Base-by-base conservation (phyloP, 352 stramenopile genomes). In the Phytophthora crassamura region DNA sequence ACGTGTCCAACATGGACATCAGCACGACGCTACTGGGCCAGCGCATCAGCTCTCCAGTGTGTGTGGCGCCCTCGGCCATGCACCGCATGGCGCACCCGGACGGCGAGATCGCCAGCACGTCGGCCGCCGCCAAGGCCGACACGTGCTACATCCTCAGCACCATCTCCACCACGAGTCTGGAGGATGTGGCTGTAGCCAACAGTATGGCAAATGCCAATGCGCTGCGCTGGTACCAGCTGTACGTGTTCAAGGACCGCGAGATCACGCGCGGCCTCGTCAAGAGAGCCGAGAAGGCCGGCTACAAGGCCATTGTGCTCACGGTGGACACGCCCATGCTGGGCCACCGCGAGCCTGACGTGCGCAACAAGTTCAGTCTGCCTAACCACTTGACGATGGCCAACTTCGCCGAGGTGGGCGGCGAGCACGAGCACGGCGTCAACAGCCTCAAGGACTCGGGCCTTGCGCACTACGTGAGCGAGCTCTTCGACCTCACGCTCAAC, bases 261-360 rank as follows among this genome's bases (percentile, higher is more conserved):
- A 86, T 98, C 43, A 97, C 97, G 5, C 86, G 87, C 40, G 84
- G 97, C 42, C 91, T 98, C 20, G 84, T 99, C 40, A 54, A 74
- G 30, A 82, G 90, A 41, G 89, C 90, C 2, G 94, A 97, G 73
- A 85, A 91, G 12, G 97, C 97, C 18, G 94, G 95, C 8, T 97
- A 93, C 63, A 97, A 97, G 59, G 97, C 97, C 28, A 88, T 98
- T 53, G 95, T 97, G 42, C 69, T 99, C 11, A 98, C 95, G 12
- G 94, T 98, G 16, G 96, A 99, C 70, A 98, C 97, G 47, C 97
- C 94, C 0, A 92, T 97, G 82, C 94, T 98, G 42, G 96, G 96
- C 30, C 97, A 98, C 58, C 86, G 94, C 28, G 95, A 99, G 64
- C 78, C 93, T 22, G 96, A 99, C 63, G 94, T 98, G 53, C 91